These are phyloP conservation scores for Mucor ambiguus DNA, from an alignment of 371 early-diverging fungal species.

Conservation along the genomic window DNA sequence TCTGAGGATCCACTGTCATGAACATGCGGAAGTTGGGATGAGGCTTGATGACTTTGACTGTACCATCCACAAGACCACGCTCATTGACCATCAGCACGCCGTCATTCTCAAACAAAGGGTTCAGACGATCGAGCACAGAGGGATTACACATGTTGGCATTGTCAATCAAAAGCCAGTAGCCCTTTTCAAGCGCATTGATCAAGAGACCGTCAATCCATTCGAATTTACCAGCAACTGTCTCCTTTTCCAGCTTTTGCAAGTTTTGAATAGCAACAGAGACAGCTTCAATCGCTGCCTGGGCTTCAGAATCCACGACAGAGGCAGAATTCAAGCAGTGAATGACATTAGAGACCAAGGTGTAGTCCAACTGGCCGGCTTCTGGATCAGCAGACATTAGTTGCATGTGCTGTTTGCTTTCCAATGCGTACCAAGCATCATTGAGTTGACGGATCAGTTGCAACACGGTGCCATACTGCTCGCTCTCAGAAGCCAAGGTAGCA, in stretches of 20 bases:
- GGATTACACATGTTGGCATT: conserved; percentile 98
- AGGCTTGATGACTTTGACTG: conserved; percentile 82
- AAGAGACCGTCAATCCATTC: conserved; percentile 98
- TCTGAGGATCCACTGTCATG: conserved; percentile 96
- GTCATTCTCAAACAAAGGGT: conserved; percentile 90
- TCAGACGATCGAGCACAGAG: conserved; percentile 94
- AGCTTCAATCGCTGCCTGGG: conserved; percentile 14
- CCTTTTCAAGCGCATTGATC: conserved; percentile 92
- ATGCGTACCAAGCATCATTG: conserved; percentile 44
- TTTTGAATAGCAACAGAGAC: conserved; percentile 21
- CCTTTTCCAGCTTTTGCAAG: conserved; percentile 53
- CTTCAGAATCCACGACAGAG: conserved; percentile 25
- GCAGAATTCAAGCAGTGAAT: conserved; percentile 35
- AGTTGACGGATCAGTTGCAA: conserved; percentile 38
- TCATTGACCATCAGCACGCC: conserved; percentile 92
- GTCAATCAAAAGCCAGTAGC: conserved; percentile 98
- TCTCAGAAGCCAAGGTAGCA: conserved; percentile 8
- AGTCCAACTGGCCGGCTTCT: conserved; percentile 34
- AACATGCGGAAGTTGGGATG: conserved; percentile 98
- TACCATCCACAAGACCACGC: conserved; percentile 83
- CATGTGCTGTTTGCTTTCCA: conserved; percentile 43
- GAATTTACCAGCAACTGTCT: conserved; percentile 77
- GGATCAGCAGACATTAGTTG: conserved; percentile 15
- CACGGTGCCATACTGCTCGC: conserved; percentile 23
- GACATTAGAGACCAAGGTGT: conserved; percentile 35